Percentiles rank a stretch among this genome's conserved stretches.
These are phyloP conservation scores for Kwoniella sp. DNA, from an alignment of 768 basidiomycete genomes.

Conservation along the genomic window DNA sequence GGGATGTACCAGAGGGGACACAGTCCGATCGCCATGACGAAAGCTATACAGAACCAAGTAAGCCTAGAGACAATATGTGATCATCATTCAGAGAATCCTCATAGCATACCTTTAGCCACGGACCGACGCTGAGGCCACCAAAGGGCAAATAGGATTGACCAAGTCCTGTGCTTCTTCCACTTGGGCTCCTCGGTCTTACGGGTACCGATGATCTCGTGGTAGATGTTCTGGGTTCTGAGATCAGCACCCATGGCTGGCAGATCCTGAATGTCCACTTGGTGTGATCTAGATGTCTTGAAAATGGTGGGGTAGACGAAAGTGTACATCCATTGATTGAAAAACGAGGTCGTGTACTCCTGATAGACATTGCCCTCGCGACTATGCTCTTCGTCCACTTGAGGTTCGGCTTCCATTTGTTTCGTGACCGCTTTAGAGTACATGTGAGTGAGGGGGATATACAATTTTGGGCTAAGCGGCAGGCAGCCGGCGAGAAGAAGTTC, in stretches of 20 bases:
- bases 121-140: conserved; percentile 29
- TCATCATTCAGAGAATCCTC: not conserved
- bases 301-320: conserved; percentile 32
- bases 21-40: conserved; percentile 11
- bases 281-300: conserved; percentile 17
- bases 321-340: conserved; percentile 27
- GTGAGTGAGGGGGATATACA: conserved; percentile 24
- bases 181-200: not conserved
- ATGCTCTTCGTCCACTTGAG: not conserved
- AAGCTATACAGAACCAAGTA: conserved; percentile 4
- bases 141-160: conserved; percentile 24
- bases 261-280: conserved; percentile 42
- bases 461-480: conserved; percentile 27
- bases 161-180: conserved; percentile 16
- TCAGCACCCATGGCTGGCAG: conserved; percentile 27
- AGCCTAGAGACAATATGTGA: not conserved
- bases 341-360: conserved; percentile 9
- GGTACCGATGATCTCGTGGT: conserved; percentile 19
- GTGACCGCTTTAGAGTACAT: conserved; percentile 36
- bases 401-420: conserved; percentile 1
- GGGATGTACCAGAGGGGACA: conserved; percentile 41
- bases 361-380: conserved; percentile 25
- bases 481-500: conserved; percentile 8
- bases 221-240: conserved; percentile 32
- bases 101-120: conserved; percentile 19